Percentiles rank a stretch among this genome's conserved stretches.
Conservation (phyloP, 2,329 filamentous ascomycete genomes). For the Ophiocordyceps unilateralis region DNA sequence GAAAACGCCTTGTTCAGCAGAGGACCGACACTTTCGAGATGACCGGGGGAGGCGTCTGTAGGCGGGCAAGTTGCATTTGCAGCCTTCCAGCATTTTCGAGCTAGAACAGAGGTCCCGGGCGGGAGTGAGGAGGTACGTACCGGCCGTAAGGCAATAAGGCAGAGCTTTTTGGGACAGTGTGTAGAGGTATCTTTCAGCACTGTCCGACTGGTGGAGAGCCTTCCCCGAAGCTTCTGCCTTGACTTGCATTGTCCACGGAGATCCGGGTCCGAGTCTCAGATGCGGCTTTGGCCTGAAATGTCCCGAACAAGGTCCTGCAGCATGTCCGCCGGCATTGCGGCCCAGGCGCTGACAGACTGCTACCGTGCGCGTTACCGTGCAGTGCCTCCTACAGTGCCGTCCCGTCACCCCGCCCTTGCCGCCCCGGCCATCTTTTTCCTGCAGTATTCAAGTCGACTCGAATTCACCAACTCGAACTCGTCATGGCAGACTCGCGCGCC, state of each 20-base stretch:
- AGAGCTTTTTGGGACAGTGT: constrained; percentile 5
- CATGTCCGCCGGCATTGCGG: background rate
- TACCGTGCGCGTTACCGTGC: background rate
- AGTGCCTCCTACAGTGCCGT: no score
- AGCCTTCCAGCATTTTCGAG: background rate
- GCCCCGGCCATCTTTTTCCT: background rate
- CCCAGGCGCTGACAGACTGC: background rate
- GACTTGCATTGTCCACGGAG: background rate
- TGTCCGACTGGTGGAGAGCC: background rate
- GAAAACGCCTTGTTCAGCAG: no score
- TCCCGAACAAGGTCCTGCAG: background rate
- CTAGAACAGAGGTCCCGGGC: background rate
- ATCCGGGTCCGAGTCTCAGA: background rate
- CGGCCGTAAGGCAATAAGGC: constrained; percentile 15
- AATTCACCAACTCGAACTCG: background rate
- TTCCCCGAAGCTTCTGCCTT: background rate
- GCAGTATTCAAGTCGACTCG: background rate
- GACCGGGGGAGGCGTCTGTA: no score
- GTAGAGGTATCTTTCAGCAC: background rate
- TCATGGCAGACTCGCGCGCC: constrained; percentile 11
- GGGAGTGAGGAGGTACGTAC: constrained; percentile 8
- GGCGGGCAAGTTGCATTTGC: constrained; percentile 2
- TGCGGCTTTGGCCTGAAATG: background rate
- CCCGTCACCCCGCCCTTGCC: background rate
- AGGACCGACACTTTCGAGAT: background rate